These are phyloP conservation scores for Colletotrichum kahawae DNA, from an alignment of 2,329 filamentous ascomycete genomes.

Conservation along the genomic window DNA sequence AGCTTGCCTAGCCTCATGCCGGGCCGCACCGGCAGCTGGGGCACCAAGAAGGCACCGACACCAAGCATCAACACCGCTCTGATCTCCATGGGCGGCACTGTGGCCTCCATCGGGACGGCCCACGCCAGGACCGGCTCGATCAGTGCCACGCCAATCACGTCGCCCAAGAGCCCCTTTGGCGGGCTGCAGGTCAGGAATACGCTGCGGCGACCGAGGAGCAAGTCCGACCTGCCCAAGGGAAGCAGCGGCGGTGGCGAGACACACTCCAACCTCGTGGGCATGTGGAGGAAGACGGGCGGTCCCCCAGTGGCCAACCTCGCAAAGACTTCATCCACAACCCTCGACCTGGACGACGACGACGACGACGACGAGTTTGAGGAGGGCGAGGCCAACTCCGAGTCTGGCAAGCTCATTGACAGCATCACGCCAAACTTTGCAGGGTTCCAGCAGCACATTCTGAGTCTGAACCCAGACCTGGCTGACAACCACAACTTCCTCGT, in stretches of 20 bases:
- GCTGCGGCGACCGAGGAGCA: constrained; percentile 61
- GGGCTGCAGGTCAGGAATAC: constrained; percentile 51
- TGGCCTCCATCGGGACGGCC: constrained; percentile 60
- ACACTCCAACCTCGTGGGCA: constrained; percentile 48
- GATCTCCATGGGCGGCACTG: constrained; percentile 57
- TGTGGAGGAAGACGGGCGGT: constrained; percentile 59
- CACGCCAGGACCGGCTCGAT: constrained; percentile 67
- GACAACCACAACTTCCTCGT: constrained; percentile 67
- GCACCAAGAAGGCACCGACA: constrained; percentile 50
- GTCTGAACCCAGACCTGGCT: constrained; percentile 74
- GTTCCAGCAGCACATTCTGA: constrained; percentile 75
- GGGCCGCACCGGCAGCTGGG: constrained; percentile 56
- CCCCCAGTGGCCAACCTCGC: constrained; percentile 56
- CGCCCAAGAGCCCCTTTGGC: constrained; percentile 57
- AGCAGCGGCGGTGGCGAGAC: constrained; percentile 27
- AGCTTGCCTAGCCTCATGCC: constrained; percentile 51
- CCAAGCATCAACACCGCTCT: constrained; percentile 66
- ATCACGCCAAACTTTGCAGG: constrained; percentile 77
- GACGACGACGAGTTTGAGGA: constrained; percentile 66
- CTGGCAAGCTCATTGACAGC: constrained; percentile 65
- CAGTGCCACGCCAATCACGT: constrained; percentile 56
- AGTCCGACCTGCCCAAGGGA: constrained; percentile 54
- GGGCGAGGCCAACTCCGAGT: constrained; percentile 64
- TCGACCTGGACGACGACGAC: constrained; percentile 53
- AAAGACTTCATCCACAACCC: constrained; percentile 30